phyloP scores from a whole-genome alignment of 345 rosid genomes.

The Populus davidiana region DNA sequence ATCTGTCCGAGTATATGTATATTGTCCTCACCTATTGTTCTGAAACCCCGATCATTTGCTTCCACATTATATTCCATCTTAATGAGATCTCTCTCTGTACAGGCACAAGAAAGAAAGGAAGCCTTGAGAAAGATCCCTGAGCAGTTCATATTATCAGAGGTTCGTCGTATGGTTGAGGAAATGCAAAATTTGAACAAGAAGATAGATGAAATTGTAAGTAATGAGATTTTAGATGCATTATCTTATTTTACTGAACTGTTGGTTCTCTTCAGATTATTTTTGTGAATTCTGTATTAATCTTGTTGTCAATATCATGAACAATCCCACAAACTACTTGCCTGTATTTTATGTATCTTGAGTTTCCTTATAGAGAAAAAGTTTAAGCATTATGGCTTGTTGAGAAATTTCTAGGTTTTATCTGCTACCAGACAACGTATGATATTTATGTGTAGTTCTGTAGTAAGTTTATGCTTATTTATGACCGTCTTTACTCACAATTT shows the following conservation, averaged over 20 bases:
- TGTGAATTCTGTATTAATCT: not conserved
- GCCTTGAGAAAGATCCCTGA: conserved; percentile 78
- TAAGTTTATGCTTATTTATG: too few relatives aligned
- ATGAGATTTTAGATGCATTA: not conserved
- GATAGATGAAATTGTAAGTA: conserved; percentile 81
- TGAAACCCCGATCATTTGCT: not conserved
- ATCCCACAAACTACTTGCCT: not conserved
- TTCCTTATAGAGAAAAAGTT: not conserved
- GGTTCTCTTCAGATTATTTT: not conserved
- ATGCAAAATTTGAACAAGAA: conserved; percentile 75
- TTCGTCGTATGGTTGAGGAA: conserved; percentile 87
- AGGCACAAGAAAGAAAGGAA: conserved; percentile 70
- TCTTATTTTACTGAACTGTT: not conserved
- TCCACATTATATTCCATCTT: not conserved
- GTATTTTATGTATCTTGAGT: too few relatives aligned
- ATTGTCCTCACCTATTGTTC: too few relatives aligned
- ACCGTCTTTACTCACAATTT: too few relatives aligned
- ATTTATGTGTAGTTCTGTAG: too few relatives aligned
- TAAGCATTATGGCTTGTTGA: not conserved
- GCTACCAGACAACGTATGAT: too few relatives aligned
- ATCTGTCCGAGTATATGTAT: too few relatives aligned
- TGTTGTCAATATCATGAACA: not conserved
- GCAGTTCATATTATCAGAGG: conserved; percentile 65
- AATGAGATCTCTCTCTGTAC: conserved; percentile 15
- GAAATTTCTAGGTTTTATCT: too few relatives aligned